A percentile compares a stretch with the other conserved stretches of the same genome.
Evolutionary conservation across 345 rosid genomes (phyloP).

Genomic region (Capsella bursapastoris): DNA sequence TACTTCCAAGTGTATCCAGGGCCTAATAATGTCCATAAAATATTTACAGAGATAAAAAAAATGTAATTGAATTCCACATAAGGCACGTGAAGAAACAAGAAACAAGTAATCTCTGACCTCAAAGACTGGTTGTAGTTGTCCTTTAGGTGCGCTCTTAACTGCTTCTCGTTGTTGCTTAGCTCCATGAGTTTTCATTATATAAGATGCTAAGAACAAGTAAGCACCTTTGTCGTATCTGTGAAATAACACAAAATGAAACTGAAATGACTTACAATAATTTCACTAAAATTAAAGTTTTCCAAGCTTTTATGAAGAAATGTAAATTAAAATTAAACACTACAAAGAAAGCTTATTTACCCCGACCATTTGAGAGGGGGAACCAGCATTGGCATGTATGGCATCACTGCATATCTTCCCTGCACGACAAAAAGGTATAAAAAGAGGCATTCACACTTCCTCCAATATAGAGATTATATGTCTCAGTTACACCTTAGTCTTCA

Average conservation of each 20-base stretch:
- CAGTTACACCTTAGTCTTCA: conserved; percentile 13
- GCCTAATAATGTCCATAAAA: conserved; percentile 55
- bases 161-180: conserved; percentile 82
- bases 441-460: conserved; percentile 26
- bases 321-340: not conserved
- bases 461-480: conserved; percentile 12
- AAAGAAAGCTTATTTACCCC: conserved; percentile 59
- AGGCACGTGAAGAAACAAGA: conserved; percentile 25
- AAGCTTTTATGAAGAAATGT: conserved; percentile 12
- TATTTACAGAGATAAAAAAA: conserved; percentile 17
- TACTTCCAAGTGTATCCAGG: conserved; percentile 77
- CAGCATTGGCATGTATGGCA: conserved; percentile 99
- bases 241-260: conserved; percentile 26
- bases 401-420: conserved; percentile 96
- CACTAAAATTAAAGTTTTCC: conserved; percentile 20
- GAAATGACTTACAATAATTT: conserved; percentile 2
- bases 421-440: conserved; percentile 32
- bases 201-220: conserved; percentile 78
- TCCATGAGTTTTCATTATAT: conserved; percentile 93
- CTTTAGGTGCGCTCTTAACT: conserved; percentile 61
- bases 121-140: conserved; percentile 75
- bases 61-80: conserved; percentile 25
- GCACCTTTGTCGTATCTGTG: conserved; percentile 93
- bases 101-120: conserved; percentile 58
- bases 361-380: conserved; percentile 96